Percentiles rank a stretch among this genome's conserved stretches.
These are phyloP conservation scores for Datura wrightii DNA, from an alignment of 257 asterid genomes.

Conservation along the genomic window DNA sequence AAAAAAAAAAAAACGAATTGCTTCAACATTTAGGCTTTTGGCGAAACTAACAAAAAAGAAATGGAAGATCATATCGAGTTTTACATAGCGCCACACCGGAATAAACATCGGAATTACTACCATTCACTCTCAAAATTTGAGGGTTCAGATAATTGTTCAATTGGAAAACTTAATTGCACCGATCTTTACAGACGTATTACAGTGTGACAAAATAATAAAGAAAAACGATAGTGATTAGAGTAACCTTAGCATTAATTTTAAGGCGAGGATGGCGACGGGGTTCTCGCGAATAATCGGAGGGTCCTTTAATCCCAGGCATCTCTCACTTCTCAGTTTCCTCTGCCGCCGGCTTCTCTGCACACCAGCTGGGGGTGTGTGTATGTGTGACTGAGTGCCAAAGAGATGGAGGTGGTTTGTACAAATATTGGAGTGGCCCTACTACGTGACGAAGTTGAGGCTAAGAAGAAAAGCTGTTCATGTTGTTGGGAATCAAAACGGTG, in stretches of 20 bases:
- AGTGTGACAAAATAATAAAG: background rate
- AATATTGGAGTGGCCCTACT: background rate
- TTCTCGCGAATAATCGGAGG: constrained; percentile 80
- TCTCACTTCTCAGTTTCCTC: constrained; percentile 2
- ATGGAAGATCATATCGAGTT: no score
- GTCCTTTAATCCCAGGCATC: constrained; percentile 87
- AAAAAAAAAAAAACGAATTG: background rate
- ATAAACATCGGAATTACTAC: no score
- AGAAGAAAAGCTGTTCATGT: background rate
- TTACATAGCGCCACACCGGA: no score
- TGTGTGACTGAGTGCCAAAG: background rate
- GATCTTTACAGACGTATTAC: background rate
- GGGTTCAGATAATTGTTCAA: background rate
- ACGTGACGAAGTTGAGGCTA: background rate
- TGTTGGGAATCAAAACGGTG: background rate
- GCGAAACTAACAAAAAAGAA: no score
- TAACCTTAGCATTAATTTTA: constrained; percentile 75
- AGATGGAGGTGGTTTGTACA: background rate
- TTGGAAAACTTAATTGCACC: background rate
- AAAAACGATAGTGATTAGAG: background rate
- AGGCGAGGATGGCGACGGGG: constrained; percentile 87
- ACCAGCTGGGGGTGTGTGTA: background rate
- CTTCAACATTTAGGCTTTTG: background rate
- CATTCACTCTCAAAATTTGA: background rate
- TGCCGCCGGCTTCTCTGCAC: background rate